Percentiles rank a stretch among this genome's conserved stretches.
Conservation (phyloP, 805 yeast species). For the Wickerhamomyces subpelliculosus region DNA sequence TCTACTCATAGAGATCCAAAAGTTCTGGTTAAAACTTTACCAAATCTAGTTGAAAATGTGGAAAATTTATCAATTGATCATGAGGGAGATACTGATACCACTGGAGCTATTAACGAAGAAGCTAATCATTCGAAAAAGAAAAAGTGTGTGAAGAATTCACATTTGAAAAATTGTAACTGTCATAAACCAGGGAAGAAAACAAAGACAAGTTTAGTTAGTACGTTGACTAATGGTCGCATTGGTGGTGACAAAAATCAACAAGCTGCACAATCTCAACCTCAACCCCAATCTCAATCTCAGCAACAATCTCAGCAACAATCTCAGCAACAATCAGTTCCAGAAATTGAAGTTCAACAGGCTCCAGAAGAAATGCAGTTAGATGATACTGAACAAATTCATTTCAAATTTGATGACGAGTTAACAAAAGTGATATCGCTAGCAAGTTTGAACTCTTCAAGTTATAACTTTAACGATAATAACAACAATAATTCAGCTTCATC, state of each 20-base stretch:
- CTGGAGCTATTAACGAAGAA: background rate
- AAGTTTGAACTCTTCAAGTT: background rate
- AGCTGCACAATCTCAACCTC: no score
- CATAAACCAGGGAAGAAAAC: constrained; percentile 10
- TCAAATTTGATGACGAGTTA: background rate
- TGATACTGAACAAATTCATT: background rate
- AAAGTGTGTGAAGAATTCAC: constrained; percentile 6
- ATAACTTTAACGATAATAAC: no score
- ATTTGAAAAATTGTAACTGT: constrained; percentile 11
- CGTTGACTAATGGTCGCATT: constrained; percentile 18
- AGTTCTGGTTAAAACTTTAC: constrained; percentile 5
- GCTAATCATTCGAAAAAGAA: background rate
- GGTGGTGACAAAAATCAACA: constrained; percentile 3
- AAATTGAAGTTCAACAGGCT: background rate
- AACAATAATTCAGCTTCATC: background rate
- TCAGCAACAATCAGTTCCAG: background rate
- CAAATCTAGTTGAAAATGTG: constrained; percentile 12
- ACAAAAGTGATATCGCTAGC: no score
- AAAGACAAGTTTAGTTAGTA: constrained; percentile 15
- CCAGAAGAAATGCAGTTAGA: background rate
- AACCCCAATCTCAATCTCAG: no score
- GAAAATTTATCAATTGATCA: constrained; percentile 11
- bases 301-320: no score
- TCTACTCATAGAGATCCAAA: constrained; percentile 19
- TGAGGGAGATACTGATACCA: background rate